These are phyloP conservation scores for Ganoderma boninense DNA, from an alignment of 1,284 basidiomycete species.

Conservation along the genomic window DNA sequence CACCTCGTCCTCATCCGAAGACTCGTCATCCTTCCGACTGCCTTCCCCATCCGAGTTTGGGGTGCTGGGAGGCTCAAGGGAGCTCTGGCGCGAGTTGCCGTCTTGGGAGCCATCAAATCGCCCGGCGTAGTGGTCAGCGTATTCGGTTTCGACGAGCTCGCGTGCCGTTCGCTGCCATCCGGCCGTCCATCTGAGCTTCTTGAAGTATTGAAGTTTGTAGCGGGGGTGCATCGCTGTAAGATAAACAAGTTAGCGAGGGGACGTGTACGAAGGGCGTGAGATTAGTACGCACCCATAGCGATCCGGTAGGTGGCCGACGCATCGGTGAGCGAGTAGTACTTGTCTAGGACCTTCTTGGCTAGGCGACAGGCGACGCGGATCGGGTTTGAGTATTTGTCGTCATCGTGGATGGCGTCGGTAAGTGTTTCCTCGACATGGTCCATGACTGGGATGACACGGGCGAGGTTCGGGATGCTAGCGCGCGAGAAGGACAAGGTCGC, in stretches of 20 bases:
- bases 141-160: neutral
- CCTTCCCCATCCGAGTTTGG: too few relatives aligned
- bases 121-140: too few relatives aligned
- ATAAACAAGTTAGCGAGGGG: too few relatives aligned
- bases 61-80: too few relatives aligned
- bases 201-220: constrained; percentile 1
- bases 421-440: constrained; percentile 38
- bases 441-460: constrained; percentile 40
- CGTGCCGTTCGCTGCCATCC: neutral
- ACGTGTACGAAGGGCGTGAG: too few relatives aligned
- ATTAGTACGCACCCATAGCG: neutral
- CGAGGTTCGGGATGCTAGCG: too few relatives aligned
- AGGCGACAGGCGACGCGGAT: constrained; percentile 15
- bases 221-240: constrained; percentile 8
- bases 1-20: too few relatives aligned
- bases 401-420: constrained; percentile 14
- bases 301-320: neutral
- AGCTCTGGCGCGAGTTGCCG: too few relatives aligned
- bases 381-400: neutral
- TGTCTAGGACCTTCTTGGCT: neutral
- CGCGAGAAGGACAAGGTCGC: too few relatives aligned
- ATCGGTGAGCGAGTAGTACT: constrained; percentile 4
- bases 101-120: too few relatives aligned
- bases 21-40: too few relatives aligned
- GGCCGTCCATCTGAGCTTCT: neutral